phyloP scores from a whole-genome alignment of 805 yeast genomes.

The Suhomyces sp. region DNA sequence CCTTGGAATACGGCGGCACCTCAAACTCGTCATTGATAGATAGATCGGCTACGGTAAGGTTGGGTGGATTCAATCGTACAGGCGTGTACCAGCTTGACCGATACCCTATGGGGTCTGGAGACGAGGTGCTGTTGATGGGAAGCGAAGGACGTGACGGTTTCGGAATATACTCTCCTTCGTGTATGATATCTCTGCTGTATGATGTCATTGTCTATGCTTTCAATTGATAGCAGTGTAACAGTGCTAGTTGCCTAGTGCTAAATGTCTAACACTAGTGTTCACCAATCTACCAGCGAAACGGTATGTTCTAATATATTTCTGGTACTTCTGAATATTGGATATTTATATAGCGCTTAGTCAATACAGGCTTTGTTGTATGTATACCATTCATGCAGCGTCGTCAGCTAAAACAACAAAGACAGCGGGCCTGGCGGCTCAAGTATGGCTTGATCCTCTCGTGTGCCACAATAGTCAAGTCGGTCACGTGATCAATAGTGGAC shows the following conservation, averaged over 20 bases:
- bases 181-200: conserved; percentile 16
- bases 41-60: conserved; percentile 12
- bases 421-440: not conserved
- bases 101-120: conserved; percentile 11
- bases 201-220: not conserved
- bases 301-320: no score
- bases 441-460: not conserved
- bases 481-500: not conserved
- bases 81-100: conserved; percentile 19
- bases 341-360: not conserved
- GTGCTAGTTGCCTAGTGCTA: no score
- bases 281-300: no score
- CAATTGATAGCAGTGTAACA: no score
- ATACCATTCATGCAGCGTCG: not conserved
- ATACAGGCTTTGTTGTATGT: not conserved
- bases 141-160: conserved; percentile 23
- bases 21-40: not conserved
- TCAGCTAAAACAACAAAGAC: not conserved
- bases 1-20: not conserved
- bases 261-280: not conserved
- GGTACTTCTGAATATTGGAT: not conserved
- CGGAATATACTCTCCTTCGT: conserved; percentile 34
- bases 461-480: not conserved
- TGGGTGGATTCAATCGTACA: conserved; percentile 21
- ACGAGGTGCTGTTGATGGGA: conserved; percentile 26